Evolutionary conservation across 176 grass and related monocot genomes (phyloP), one percentile per base, ranked within the genome.

Genomic region (Bolboschoenus planiculmis): DNA sequence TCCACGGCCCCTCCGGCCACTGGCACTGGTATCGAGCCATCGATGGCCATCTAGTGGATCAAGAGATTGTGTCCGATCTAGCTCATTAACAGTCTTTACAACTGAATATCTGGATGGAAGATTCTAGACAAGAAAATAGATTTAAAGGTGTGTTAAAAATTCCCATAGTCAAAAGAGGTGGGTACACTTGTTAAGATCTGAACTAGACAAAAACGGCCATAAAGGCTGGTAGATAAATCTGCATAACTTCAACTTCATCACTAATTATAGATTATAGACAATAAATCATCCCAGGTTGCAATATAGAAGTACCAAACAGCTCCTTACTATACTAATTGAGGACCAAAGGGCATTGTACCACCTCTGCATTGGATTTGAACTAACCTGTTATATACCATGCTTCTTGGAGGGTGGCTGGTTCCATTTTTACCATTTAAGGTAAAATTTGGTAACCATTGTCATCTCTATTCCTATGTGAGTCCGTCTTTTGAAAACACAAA

Each of bases 1-100:
- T 23, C 96, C 96, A 84, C 92, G 89, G 16, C 96, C 90, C 66
- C 96, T 85, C 39, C 87, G 92, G 7, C 89, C 88, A 83, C 73
- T 87, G 21, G 79, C 72, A 53, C 29, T 83, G 16, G 85, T 80
- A 87, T 84, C 79, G 66, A 81, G 67, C 74, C 79, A 85, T 47
- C 43, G 50, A 81, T 53, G 27, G 34, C 85, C 85, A 78, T 91
- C 81, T 56, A 81, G 84, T 82, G 88, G 86, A 91, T 83, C 82
- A 85, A 72, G 27, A 63, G 90, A 26, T 79, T 81, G 84, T 13
- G 83, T 74, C 7, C 30, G 82, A 30, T 90, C 86, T 10, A 88
- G 50, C 75, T 85, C 90, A 80, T 90, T 89, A 80, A 80, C 83
- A 67, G 87, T 89, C 71, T 86, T 91, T 39, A 84, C 80, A 59